Conservation (phyloP, 495 filamentous ascomycete genomes). For the Hypoxylon rickii region DNA sequence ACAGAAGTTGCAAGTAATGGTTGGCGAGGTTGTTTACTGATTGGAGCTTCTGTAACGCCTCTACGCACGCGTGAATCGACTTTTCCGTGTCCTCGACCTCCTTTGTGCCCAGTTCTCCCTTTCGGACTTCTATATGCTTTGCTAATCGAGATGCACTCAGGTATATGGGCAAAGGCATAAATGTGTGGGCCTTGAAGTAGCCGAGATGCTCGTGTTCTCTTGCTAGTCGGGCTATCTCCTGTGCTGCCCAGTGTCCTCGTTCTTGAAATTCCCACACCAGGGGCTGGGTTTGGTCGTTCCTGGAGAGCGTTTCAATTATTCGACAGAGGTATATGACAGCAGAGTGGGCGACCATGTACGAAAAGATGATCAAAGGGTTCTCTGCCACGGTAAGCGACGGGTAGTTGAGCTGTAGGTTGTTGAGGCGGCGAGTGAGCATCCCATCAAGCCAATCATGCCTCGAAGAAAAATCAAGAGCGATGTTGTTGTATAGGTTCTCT, state of each 20-base stretch:
- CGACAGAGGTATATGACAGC: constrained; percentile 49
- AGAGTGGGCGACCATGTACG: constrained; percentile 51
- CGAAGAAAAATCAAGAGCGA: constrained; percentile 47
- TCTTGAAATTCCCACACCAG: constrained; percentile 39
- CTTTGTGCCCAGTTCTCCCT: constrained; percentile 16
- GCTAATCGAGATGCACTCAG: constrained; percentile 20
- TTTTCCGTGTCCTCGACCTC: constrained; percentile 18
- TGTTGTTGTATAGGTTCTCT: constrained; percentile 31
- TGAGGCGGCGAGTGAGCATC: constrained; percentile 46
- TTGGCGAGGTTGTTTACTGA: constrained; percentile 31
- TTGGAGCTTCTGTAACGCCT: constrained; percentile 28
- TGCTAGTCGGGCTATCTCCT: constrained; percentile 46
- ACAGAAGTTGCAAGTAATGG: constrained; percentile 29
- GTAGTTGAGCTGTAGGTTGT: constrained; percentile 40
- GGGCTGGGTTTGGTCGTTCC: constrained; percentile 21
- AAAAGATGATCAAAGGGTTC: constrained; percentile 53
- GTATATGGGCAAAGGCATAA: constrained; percentile 32
- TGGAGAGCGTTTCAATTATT: constrained; percentile 33
- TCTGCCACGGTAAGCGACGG: constrained; percentile 41
- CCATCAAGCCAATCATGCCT: constrained; percentile 56
- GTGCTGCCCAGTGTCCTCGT: constrained; percentile 43
- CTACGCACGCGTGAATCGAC: constrained; percentile 16
- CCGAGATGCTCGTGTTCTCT: constrained; percentile 49
- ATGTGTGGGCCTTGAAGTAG: constrained; percentile 41
- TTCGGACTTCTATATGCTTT: constrained; percentile 23